Conservation (phyloP, 176 grass and related monocot species). For the Hordeum vulgare region DNA sequence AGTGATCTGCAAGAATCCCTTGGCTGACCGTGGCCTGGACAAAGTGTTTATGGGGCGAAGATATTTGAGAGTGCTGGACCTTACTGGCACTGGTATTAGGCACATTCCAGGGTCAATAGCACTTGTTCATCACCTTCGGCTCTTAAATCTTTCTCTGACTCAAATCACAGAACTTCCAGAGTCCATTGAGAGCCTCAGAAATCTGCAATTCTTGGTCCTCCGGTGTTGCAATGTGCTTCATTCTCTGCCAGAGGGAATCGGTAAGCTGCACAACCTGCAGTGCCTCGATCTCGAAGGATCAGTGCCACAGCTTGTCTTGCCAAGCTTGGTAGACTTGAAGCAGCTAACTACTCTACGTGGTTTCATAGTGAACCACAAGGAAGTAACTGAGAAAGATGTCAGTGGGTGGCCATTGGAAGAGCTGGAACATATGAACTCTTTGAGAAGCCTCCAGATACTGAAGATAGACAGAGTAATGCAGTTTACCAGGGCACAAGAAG, state of each 20-base stretch:
- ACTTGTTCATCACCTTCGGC: slow-evolving; percentile 28
- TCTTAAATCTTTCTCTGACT: slow-evolving; percentile 34
- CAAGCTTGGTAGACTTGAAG: slow-evolving; percentile 9
- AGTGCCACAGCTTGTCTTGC: neutral
- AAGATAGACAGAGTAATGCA: slow-evolving; percentile 23
- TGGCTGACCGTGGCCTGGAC: neutral
- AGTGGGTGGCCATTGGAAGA: slow-evolving; percentile 33
- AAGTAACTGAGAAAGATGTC: neutral
- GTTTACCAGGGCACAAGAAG: neutral
- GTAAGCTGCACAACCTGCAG: slow-evolving; percentile 19
- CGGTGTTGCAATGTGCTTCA: slow-evolving; percentile 1
- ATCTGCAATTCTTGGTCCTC: slow-evolving; percentile 36
- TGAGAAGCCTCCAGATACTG: slow-evolving; percentile 20
- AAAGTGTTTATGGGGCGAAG: neutral
- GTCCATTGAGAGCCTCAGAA: slow-evolving; percentile 19
- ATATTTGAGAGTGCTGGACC: slow-evolving; percentile 29
- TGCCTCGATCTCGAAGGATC: slow-evolving; percentile 31
- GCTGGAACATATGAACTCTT: neutral
- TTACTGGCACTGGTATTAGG: slow-evolving; percentile 3
- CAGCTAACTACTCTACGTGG: slow-evolving; percentile 23
- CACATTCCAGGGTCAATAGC: slow-evolving; percentile 26
- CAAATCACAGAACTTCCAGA: slow-evolving; percentile 28
- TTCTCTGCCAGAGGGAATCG: slow-evolving; percentile 6
- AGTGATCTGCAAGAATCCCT: slow-evolving; percentile 20
- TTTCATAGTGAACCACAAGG: slow-evolving; percentile 19